Evolutionary conservation across 2,329 filamentous ascomycete species (phyloP).

Genomic region (Xylariaceae sp.): DNA sequence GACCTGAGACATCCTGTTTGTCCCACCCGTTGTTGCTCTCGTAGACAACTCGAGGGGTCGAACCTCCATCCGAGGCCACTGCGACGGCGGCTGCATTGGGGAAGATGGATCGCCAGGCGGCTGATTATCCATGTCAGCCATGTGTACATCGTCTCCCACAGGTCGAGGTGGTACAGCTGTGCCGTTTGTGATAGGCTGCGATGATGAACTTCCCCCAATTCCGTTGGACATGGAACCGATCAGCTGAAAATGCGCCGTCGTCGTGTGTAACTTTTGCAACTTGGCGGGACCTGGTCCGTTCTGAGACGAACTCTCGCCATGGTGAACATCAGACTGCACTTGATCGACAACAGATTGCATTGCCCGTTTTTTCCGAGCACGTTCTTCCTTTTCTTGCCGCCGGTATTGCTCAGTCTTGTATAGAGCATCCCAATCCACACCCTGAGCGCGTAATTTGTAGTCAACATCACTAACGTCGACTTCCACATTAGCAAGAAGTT

Average conservation of each 20-base stretch:
- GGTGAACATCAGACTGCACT: constrained; percentile 54
- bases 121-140: constrained; percentile 58
- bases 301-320: constrained; percentile 49
- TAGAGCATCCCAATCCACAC: constrained; percentile 80
- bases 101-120: constrained; percentile 45
- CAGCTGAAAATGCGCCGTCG: constrained; percentile 57
- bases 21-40: constrained; percentile 47
- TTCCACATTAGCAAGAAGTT: constrained; percentile 89
- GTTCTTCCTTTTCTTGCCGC: constrained; percentile 60
- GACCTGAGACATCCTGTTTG: constrained; percentile 65
- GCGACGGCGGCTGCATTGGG: constrained; percentile 54
- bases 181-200: constrained; percentile 56
- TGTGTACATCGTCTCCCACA: constrained; percentile 60
- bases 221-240: constrained; percentile 64
- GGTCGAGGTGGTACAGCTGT: constrained; percentile 52
- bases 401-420: constrained; percentile 74
- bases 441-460: constrained; percentile 55
- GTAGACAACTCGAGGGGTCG: constrained; percentile 40
- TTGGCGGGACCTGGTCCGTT: constrained; percentile 55
- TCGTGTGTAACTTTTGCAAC: constrained; percentile 43
- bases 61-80: constrained; percentile 40
- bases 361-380: constrained; percentile 64
- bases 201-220: constrained; percentile 45
- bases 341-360: constrained; percentile 57
- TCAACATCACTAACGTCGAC: constrained; percentile 85